phyloP scores from a whole-genome alignment of 2,329 filamentous ascomycete species.

The Fusarium devonianum region DNA sequence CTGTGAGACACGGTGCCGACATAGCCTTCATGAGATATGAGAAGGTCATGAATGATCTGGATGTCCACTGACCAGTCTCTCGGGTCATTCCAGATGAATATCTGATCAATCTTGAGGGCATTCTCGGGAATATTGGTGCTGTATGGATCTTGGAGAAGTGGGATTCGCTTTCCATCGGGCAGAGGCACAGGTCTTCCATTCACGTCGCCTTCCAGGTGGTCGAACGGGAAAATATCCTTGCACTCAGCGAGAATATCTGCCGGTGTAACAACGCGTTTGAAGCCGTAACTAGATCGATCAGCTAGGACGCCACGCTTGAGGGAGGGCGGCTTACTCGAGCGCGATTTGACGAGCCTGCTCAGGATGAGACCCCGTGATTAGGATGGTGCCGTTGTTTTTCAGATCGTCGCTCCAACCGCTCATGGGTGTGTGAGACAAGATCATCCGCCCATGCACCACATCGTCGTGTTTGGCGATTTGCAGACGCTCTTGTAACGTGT shows the following conservation, averaged over 20 bases:
- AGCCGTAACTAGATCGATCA: conserved; percentile 73
- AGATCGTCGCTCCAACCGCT: conserved; percentile 61
- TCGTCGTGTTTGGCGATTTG: conserved; percentile 44
- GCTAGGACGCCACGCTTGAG: no score
- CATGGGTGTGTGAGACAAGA: conserved; percentile 91
- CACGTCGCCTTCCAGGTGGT: conserved; percentile 48
- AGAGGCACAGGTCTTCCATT: conserved; percentile 42
- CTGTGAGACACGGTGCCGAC: conserved; percentile 79
- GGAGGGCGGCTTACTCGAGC: conserved; percentile 56
- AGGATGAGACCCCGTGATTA: conserved; percentile 76
- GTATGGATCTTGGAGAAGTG: conserved; percentile 44
- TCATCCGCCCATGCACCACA: conserved; percentile 47
- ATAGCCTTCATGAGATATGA: conserved; percentile 80
- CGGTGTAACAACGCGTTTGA: conserved; percentile 82
- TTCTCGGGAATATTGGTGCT: conserved; percentile 47
- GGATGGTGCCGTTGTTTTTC: conserved; percentile 60
- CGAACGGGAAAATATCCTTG: conserved; percentile 84
- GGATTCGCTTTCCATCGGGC: conserved; percentile 46
- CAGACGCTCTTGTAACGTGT: conserved; percentile 46
- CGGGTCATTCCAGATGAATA: conserved; percentile 95
- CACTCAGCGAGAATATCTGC: conserved; percentile 81
- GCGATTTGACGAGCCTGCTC: conserved; percentile 76
- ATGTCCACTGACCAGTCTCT: conserved; percentile 94
- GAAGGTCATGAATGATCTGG: conserved; percentile 82
- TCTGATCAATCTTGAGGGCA: conserved; percentile 80